Conservation (phyloP, 1,284 basidiomycete genomes). For the Cystobasidiaceae sp. region DNA sequence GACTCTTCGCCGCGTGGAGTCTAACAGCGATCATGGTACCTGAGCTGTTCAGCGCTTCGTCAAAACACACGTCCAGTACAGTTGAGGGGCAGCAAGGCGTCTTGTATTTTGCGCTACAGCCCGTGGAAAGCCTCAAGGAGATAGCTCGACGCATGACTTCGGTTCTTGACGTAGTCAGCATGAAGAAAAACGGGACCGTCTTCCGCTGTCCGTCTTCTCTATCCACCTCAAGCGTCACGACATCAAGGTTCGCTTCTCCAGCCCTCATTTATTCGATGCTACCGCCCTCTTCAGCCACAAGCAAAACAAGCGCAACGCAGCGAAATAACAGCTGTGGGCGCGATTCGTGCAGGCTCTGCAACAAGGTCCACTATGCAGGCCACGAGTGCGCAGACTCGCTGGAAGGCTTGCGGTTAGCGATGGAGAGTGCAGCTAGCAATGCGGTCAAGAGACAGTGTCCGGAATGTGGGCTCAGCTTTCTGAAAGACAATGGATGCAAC, state of each 20-base stretch:
- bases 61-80: background rate
- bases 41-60: constrained; percentile 5
- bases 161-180: background rate
- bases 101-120: constrained; percentile 8
- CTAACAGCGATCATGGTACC: background rate
- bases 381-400: constrained; percentile 20
- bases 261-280: constrained; percentile 4
- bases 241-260: constrained; percentile 8
- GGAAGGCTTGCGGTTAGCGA: constrained; percentile 8
- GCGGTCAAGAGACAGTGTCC: constrained; percentile 26
- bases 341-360: constrained; percentile 7
- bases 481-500: constrained; percentile 21
- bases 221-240: background rate
- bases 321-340: no score
- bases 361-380: constrained; percentile 16
- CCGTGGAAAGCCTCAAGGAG: background rate
- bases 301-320: background rate
- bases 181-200: background rate
- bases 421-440: constrained; percentile 24
- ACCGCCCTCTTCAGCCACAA: constrained; percentile 1
- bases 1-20: background rate
- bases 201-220: background rate
- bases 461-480: constrained; percentile 21
- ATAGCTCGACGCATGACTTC: background rate
- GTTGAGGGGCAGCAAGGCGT: background rate